Conservation (phyloP, 139 green algal genomes). For the Chlamydomonas asymmetrica region DNA sequence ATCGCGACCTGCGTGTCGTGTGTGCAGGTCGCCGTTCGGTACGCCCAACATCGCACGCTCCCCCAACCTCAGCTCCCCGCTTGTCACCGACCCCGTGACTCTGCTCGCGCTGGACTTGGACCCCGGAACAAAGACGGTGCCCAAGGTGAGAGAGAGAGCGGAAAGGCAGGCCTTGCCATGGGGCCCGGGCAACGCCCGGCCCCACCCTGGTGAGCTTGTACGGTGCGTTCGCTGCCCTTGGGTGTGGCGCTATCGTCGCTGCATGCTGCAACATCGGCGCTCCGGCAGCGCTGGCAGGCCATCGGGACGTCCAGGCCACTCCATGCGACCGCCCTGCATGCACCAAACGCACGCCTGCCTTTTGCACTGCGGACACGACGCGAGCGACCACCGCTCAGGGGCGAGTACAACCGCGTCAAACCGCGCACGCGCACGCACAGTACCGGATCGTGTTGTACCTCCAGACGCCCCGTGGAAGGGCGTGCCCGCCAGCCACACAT, state of each 20-base stretch:
- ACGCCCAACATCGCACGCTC: slow-evolving; percentile 45
- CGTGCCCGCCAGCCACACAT: neutral
- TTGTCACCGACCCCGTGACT: slow-evolving; percentile 21
- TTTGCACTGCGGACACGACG: too few relatives aligned
- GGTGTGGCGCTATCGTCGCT: neutral
- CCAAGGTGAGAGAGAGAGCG: neutral
- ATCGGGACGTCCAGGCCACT: too few relatives aligned
- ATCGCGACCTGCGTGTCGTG: neutral
- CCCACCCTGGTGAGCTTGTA: too few relatives aligned
- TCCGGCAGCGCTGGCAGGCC: too few relatives aligned
- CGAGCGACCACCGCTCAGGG: too few relatives aligned
- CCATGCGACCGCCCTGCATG: too few relatives aligned
- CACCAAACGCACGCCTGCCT: too few relatives aligned
- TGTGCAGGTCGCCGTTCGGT: slow-evolving; percentile 36
- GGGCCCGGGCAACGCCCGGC: too few relatives aligned
- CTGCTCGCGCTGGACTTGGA: slow-evolving; percentile 44
- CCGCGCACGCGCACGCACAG: too few relatives aligned
- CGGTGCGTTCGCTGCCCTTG: too few relatives aligned
- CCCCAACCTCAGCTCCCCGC: slow-evolving; percentile 7
- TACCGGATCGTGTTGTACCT: neutral
- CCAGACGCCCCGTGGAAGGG: neutral
- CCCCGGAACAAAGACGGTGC: slow-evolving; percentile 34
- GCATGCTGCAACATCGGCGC: neutral
- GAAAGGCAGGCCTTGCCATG: neutral
- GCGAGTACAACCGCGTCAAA: too few relatives aligned